phyloP scores from a whole-genome alignment of 306 rosid species.

The Cucumis hystrix region DNA sequence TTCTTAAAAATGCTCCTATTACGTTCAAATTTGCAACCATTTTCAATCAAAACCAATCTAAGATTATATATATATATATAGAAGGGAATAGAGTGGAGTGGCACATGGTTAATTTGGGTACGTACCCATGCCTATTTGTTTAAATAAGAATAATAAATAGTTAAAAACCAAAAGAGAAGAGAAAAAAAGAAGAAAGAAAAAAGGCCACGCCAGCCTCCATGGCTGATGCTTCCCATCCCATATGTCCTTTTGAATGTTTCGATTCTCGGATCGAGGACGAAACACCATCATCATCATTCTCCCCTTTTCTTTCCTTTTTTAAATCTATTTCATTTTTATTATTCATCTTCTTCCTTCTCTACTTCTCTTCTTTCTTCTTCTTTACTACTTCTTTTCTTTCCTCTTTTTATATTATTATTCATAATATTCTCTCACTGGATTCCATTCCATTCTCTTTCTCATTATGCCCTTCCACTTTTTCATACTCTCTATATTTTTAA shows the following conservation, averaged over 20 bases:
- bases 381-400: not conserved
- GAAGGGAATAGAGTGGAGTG: not conserved
- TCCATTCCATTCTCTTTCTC: not conserved
- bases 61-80: too few species aligned
- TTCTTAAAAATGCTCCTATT: too few species aligned
- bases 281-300: constrained; percentile 8
- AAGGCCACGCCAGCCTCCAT: constrained; percentile 4
- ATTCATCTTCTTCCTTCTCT: not conserved
- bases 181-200: fast-evolving
- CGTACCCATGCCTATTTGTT: not conserved
- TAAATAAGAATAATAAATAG: not conserved
- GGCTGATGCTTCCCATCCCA: constrained; percentile 5
- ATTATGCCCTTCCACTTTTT: constrained; percentile 7
- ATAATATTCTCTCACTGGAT: not conserved
- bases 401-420: not conserved
- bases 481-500: not conserved
- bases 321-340: not conserved
- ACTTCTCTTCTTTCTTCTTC: not conserved
- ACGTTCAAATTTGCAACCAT: too few species aligned
- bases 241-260: constrained; percentile 5
- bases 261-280: constrained; percentile 9
- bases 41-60: too few species aligned
- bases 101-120: constrained; percentile 4
- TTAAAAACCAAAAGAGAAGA: not conserved
- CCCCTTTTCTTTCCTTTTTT: too few species aligned